Percentiles rank a stretch among this genome's conserved stretches.
phyloP scores from a whole-genome alignment of 148 eudicot species.

The Fagopyrum esculentum region DNA sequence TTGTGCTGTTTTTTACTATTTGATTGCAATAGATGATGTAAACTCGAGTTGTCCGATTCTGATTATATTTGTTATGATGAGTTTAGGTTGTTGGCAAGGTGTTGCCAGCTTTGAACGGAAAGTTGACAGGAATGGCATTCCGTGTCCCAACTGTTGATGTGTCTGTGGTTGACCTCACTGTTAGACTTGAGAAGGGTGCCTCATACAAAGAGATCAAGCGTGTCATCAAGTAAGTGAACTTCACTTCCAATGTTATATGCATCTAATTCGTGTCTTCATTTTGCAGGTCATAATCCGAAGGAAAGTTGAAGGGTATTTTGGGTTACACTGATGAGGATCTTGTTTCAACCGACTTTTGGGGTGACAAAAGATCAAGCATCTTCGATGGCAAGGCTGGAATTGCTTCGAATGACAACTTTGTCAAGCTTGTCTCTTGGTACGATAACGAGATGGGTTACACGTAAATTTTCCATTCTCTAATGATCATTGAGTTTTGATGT shows the following conservation, averaged over 20 bases:
- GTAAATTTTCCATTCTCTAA: constrained; percentile 24
- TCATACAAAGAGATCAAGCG: constrained; percentile 50
- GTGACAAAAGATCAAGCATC: constrained; percentile 61
- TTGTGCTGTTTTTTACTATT: not conserved
- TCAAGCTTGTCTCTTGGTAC: constrained; percentile 82
- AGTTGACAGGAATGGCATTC: constrained; percentile 71
- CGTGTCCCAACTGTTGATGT: constrained; percentile 75
- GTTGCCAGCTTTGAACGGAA: constrained; percentile 57
- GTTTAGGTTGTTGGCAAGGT: constrained; percentile 70
- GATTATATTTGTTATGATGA: not conserved
- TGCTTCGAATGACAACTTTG: constrained; percentile 62
- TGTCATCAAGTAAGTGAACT: constrained; percentile 54
- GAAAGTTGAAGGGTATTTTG: constrained; percentile 62
- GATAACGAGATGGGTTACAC: constrained; percentile 97
- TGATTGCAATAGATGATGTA: not conserved
- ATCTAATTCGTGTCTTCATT: not conserved
- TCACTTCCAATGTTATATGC: not conserved
- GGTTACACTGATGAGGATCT: constrained; percentile 68
- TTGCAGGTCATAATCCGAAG: constrained; percentile 57
- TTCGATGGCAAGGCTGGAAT: constrained; percentile 94
- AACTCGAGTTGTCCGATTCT: not conserved
- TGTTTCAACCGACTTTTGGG: not conserved
- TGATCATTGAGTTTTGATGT: not conserved
- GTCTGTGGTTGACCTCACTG: constrained; percentile 66
- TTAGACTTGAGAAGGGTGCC: constrained; percentile 56